Evolutionary conservation across 2,329 filamentous ascomycete species (phyloP).

Genomic region (Beauveria pseudobassiana): DNA sequence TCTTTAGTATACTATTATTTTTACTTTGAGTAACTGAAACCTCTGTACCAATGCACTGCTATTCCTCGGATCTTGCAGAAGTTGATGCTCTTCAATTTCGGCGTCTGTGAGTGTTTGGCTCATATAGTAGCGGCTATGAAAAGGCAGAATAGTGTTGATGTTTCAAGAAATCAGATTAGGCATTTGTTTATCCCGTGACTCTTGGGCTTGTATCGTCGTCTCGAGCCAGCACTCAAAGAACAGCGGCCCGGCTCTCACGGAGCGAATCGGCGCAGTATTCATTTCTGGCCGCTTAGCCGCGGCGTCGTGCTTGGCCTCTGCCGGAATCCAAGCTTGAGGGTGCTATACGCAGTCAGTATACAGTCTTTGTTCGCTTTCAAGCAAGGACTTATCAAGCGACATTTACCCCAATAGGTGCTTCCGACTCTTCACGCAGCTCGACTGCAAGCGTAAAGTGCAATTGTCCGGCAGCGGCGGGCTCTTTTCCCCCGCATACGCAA

Average conservation of each 20-base stretch:
- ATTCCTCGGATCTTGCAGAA: too few species aligned
- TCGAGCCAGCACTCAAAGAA: constrained; percentile 62
- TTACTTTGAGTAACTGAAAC: too few species aligned
- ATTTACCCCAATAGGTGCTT: constrained; percentile 51
- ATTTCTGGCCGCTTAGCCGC: not conserved
- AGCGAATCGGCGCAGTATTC: constrained; percentile 38
- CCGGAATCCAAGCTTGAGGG: constrained; percentile 55
- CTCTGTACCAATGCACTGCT: too few species aligned
- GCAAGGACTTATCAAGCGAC: not conserved
- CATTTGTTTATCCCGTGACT: not conserved
- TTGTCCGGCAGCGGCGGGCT: constrained; percentile 51
- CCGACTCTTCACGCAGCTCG: constrained; percentile 56
- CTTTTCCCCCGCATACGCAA: constrained; percentile 52
- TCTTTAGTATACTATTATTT: too few species aligned
- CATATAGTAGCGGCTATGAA: not conserved
- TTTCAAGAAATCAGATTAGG: not conserved
- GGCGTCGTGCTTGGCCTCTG: constrained; percentile 31
- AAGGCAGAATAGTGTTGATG: not conserved
- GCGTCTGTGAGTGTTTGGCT: too few species aligned
- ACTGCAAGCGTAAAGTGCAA: constrained; percentile 73
- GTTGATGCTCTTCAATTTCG: too few species aligned
- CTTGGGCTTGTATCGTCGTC: constrained; percentile 25
- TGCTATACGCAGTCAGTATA: constrained; percentile 30
- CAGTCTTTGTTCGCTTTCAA: not conserved
- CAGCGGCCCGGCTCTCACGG: constrained; percentile 50